phyloP scores from a whole-genome alignment of 305 asterid species.

The Fraxinus greggii region DNA sequence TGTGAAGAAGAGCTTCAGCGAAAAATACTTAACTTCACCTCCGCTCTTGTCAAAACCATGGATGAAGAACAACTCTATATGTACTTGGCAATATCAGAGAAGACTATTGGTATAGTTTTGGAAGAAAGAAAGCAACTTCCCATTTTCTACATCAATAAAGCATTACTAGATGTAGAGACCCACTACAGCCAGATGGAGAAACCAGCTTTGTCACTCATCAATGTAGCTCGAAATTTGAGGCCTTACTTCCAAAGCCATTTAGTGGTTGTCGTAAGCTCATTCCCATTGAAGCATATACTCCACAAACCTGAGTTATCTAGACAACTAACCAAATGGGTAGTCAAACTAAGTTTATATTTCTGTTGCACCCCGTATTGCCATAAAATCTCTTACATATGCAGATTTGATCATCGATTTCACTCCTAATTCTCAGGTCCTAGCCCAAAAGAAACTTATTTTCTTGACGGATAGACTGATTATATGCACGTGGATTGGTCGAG shows the following conservation, averaged over 20 bases:
- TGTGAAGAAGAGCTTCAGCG: too few species aligned
- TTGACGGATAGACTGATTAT: too few species aligned
- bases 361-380: background rate
- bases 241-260: background rate
- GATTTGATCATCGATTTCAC: too few species aligned
- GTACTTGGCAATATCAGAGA: too few species aligned
- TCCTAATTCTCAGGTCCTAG: background rate
- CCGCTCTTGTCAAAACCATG: too few species aligned
- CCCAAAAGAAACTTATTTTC: background rate
- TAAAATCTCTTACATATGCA: background rate
- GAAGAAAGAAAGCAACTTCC: too few species aligned
- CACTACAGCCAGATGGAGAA: background rate
- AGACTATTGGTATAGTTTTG: too few species aligned
- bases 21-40: too few species aligned
- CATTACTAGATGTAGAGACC: too few species aligned
- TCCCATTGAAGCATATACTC: background rate
- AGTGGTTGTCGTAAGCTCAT: background rate
- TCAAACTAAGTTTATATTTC: too few species aligned
- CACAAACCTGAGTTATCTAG: background rate
- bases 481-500: background rate
- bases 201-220: background rate
- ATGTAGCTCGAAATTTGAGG: background rate
- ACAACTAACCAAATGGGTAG: background rate
- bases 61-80: too few species aligned
- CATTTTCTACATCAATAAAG: too few species aligned